These are phyloP conservation scores for Alternaria sp. DNA, from an alignment of 2,329 filamentous ascomycete genomes.

Conservation along the genomic window DNA sequence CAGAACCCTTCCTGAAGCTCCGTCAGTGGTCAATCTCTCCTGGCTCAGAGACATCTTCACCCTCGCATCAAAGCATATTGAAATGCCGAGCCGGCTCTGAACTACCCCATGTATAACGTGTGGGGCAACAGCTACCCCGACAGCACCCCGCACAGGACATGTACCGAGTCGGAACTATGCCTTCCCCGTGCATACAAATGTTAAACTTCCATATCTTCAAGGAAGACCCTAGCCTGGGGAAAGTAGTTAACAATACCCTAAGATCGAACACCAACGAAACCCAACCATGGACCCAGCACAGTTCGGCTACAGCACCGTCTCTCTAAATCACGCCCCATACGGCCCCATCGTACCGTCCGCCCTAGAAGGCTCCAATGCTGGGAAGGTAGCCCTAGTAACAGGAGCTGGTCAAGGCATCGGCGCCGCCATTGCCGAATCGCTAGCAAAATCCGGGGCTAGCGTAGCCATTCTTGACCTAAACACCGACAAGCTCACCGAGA, in stretches of 20 bases:
- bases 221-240: background rate
- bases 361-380: slow-evolving; percentile 29
- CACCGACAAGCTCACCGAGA: slow-evolving; percentile 27
- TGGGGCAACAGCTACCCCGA: slow-evolving; percentile 16
- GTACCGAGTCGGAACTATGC: slow-evolving; percentile 1
- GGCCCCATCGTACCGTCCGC: slow-evolving; percentile 26
- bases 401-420: slow-evolving; percentile 43
- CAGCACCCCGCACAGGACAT: slow-evolving; percentile 7
- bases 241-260: too few relatives aligned
- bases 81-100: slow-evolving; percentile 6
- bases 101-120: slow-evolving; percentile 12
- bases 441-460: slow-evolving; percentile 39
- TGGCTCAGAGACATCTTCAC: too few relatives aligned
- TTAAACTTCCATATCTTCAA: background rate
- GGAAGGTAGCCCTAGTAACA: slow-evolving; percentile 41
- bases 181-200: background rate
- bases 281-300: slow-evolving; percentile 33
- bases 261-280: background rate
- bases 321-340: slow-evolving; percentile 33
- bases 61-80: background rate
- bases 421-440: slow-evolving; percentile 38
- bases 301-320: slow-evolving; percentile 34
- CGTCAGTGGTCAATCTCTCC: background rate
- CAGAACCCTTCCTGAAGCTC: background rate
- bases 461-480: slow-evolving; percentile 41